phyloP scores from a whole-genome alignment of 129 eudicot genomes.

The Scalesia atractyloides region DNA sequence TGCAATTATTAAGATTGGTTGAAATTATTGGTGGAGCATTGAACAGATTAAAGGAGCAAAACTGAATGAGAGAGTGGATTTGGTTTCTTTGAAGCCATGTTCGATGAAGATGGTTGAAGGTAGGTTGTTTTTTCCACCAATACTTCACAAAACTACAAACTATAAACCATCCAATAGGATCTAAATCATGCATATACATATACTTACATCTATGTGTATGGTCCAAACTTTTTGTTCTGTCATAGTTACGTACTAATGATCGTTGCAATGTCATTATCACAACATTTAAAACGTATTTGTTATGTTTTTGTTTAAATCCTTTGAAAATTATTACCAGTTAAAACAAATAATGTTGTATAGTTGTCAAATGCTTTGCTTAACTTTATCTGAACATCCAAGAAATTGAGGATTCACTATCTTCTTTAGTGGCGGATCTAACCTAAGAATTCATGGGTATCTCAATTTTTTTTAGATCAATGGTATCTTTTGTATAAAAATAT shows the following conservation, averaged over 20 bases:
- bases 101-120: conserved; percentile 97
- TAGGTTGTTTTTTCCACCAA: conserved; percentile 50
- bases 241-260: too few species aligned
- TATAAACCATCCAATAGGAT: conserved; percentile 21
- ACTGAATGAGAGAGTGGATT: conserved; percentile 74
- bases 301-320: neutral
- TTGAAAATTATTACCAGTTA: too few species aligned
- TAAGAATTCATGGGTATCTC: too few species aligned
- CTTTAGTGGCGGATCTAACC: neutral
- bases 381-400: neutral
- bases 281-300: too few species aligned
- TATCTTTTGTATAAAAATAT: too few species aligned
- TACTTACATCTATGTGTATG: neutral
- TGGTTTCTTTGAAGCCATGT: conserved; percentile 83
- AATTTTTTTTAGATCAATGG: too few species aligned
- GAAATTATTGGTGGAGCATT: conserved; percentile 2
- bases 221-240: too few species aligned
- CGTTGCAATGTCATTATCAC: too few species aligned
- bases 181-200: neutral
- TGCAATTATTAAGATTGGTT: conserved; percentile 1
- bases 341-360: neutral
- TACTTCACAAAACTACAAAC: conserved; percentile 31
- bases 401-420: neutral
- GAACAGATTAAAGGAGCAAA: conserved; percentile 77
- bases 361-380: neutral